Conservation (phyloP, 306 rosid species). For the Pyrus pyrifolia region DNA sequence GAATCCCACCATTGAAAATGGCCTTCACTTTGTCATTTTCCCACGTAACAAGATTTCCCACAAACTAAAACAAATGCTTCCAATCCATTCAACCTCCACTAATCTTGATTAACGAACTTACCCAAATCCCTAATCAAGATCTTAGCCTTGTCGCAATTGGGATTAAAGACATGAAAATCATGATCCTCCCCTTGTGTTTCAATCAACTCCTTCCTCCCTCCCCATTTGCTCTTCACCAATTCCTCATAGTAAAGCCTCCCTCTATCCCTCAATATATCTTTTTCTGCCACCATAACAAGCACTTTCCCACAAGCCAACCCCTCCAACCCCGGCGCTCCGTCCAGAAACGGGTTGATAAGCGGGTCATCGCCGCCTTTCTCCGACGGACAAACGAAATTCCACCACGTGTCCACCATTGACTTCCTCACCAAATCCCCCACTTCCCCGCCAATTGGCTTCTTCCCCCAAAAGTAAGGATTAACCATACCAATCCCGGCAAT, state of each 20-base stretch:
- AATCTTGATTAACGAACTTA: constrained; percentile 30
- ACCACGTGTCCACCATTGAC: constrained; percentile 74
- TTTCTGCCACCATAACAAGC: constrained; percentile 51
- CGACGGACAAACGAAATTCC: constrained; percentile 73
- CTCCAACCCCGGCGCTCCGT: constrained; percentile 51
- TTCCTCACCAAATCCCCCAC: constrained; percentile 31
- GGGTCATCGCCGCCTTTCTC: constrained; percentile 57
- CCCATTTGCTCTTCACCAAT: constrained; percentile 50
- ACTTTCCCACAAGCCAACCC: constrained; percentile 38
- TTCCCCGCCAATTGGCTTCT: constrained; percentile 56
- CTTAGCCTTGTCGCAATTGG: constrained; percentile 43
- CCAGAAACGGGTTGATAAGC: constrained; percentile 66
- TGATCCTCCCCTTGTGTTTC: constrained; percentile 69
- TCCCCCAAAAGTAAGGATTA: constrained; percentile 87
- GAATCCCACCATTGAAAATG: background rate
- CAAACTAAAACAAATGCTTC: background rate
- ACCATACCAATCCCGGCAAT: constrained; percentile 44
- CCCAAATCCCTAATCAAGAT: constrained; percentile 39
- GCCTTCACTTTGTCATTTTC: background rate
- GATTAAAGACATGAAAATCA: constrained; percentile 54
- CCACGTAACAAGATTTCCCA: background rate
- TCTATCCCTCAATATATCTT: constrained; percentile 64
- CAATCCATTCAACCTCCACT: background rate
- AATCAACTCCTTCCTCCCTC: constrained; percentile 37
- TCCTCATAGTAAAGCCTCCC: constrained; percentile 62